These are phyloP conservation scores for Crithidia bombi DNA, from an alignment of 208 protist species.

Conservation along the genomic window DNA sequence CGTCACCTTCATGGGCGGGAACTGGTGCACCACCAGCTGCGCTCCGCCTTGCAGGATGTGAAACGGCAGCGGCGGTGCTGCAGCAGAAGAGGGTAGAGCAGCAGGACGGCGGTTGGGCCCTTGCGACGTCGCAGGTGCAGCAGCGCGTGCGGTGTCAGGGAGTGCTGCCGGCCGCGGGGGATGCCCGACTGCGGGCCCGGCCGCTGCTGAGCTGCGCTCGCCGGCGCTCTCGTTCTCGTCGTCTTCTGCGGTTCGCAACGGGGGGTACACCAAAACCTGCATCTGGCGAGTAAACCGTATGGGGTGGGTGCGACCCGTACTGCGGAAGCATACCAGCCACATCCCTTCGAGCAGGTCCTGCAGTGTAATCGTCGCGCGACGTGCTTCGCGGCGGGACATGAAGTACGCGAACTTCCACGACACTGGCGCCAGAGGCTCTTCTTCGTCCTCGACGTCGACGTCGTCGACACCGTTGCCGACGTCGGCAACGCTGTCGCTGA, in stretches of 20 bases:
- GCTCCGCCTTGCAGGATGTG: conserved; percentile 73
- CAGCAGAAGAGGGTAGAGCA: neutral
- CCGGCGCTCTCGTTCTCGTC: conserved; percentile 10
- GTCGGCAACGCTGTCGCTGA: conserved; percentile 8
- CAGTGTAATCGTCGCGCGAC: conserved; percentile 44
- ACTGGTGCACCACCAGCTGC: conserved; percentile 66
- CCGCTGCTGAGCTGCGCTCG: neutral
- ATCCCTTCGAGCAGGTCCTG: conserved; percentile 63
- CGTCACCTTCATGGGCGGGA: conserved; percentile 65
- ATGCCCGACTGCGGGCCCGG: neutral
- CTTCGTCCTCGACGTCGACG: conserved; percentile 30
- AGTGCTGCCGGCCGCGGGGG: neutral
- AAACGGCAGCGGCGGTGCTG: conserved; percentile 41
- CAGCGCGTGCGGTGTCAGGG: neutral
- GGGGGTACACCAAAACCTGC: conserved; percentile 45
- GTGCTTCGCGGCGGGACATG: conserved; percentile 76
- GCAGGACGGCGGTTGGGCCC: neutral
- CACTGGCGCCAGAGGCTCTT: conserved; percentile 47
- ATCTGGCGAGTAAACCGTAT: conserved; percentile 46
- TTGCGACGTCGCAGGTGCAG: neutral
- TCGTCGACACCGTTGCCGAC: conserved; percentile 19
- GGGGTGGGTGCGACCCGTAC: conserved; percentile 57
- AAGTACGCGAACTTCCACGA: conserved; percentile 92
- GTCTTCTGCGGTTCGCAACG: conserved; percentile 28
- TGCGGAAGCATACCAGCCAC: conserved; percentile 71